These are phyloP conservation scores for Stephania cephalantha DNA, from an alignment of 164 flowering plant species.

Conservation along the genomic window DNA sequence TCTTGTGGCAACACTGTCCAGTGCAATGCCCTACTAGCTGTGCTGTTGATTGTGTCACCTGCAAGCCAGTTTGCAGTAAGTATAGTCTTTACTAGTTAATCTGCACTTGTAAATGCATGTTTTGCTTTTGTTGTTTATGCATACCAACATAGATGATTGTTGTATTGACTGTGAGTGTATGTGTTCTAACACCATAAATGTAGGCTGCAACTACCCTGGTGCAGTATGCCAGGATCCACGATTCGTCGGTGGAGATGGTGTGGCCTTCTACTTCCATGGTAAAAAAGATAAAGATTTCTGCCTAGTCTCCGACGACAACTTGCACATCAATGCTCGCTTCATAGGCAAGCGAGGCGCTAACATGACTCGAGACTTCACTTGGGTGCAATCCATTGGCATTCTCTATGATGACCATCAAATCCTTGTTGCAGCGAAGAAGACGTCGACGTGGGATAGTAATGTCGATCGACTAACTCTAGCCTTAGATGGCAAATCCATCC, in stretches of 20 bases:
- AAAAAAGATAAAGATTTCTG: constrained; percentile 20
- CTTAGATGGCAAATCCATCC: constrained; percentile 12
- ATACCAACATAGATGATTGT: too few relatives aligned
- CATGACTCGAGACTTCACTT: constrained; percentile 16
- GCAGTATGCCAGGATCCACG: constrained; percentile 20
- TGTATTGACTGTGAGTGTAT: too few relatives aligned
- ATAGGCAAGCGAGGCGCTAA: constrained; percentile 11
- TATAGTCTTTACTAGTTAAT: neutral
- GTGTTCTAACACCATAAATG: neutral
- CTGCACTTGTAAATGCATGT: too few relatives aligned
- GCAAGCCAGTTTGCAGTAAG: constrained; percentile 1
- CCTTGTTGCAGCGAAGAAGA: constrained; percentile 13
- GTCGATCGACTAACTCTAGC: constrained; percentile 9
- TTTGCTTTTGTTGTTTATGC: too few relatives aligned
- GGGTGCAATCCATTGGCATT: constrained; percentile 17
- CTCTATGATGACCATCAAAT: constrained; percentile 13
- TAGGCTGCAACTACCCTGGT: constrained; percentile 12
- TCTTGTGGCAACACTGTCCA: neutral
- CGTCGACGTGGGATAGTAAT: neutral
- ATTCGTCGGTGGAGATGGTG: constrained; percentile 20
- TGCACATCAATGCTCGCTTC: constrained; percentile 20
- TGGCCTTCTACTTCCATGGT: constrained; percentile 23
- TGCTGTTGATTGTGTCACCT: neutral
- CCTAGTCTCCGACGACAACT: constrained; percentile 15
- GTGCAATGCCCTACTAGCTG: neutral